phyloP scores from a whole-genome alignment of 2,329 filamentous ascomycete genomes.

The Chaetomiaceae sp. region DNA sequence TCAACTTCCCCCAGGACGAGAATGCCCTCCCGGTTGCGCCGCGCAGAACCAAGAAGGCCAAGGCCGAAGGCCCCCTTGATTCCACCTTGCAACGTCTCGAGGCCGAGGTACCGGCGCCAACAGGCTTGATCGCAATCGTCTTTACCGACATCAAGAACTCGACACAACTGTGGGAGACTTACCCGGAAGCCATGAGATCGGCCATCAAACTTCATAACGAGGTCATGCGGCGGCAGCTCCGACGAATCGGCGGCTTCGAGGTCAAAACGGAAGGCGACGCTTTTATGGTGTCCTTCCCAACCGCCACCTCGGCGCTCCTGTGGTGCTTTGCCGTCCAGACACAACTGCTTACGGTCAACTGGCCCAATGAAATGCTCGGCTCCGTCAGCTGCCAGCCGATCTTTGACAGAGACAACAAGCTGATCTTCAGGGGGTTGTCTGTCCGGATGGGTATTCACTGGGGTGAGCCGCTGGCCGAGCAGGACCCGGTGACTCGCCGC shows the following conservation, averaged over 20 bases:
- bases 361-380: conserved; percentile 88
- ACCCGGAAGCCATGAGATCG: conserved; percentile 89
- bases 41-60: conserved; percentile 55
- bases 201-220: conserved; percentile 98
- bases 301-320: conserved; percentile 85
- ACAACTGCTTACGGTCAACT: conserved; percentile 79
- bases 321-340: conserved; percentile 97
- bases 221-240: conserved; percentile 87
- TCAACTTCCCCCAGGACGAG: conserved; percentile 64
- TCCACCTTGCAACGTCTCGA: conserved; percentile 83
- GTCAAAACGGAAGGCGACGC: conserved; percentile 99
- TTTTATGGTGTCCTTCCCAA: conserved; percentile 98
- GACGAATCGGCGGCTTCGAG: conserved; percentile 93
- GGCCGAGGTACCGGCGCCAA: conserved; percentile 85
- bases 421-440: conserved; percentile 91
- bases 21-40: conserved; percentile 54
- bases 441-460: conserved; percentile 98
- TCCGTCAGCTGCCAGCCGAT: conserved; percentile 80
- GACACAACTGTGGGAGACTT: conserved; percentile 92
- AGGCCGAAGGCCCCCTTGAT: conserved; percentile 66
- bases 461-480: conserved; percentile 90
- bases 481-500: conserved; percentile 89
- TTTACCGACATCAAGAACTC: conserved; percentile 99
- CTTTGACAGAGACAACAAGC: conserved; percentile 74
- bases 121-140: conserved; percentile 84